Base-by-base conservation (phyloP, 805 yeast species). In the Nematodospora valgi region DNA sequence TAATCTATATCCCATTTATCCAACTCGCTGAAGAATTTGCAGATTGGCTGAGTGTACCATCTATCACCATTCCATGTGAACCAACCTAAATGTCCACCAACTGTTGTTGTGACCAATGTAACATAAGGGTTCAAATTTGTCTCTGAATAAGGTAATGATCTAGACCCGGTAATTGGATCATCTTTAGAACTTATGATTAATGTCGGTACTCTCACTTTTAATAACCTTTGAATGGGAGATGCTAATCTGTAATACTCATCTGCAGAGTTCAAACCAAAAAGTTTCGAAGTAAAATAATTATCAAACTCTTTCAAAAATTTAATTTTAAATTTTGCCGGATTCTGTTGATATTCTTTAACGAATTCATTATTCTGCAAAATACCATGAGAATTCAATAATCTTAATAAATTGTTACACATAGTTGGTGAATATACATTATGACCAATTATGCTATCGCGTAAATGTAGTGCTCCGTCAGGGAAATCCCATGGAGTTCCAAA, bases 401-500 rank as follows among this genome's bases (percentile, higher is more conserved):
- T 48, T 28, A 67, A 39, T 28, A 68, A 48, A 41, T 62, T 68
- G 37, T 54, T 56, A 30, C 68, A 59, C 73, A 68, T 68, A 15
- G 56, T 52, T 10, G 72, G 71, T 8, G 72, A 66, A 40, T 67
- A 68, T 19, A 67, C 47, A 30, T 49, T 44, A 41, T 52, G 50
- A n/a, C 73, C 73, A 20, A 68, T 37, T 5, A 52, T 52, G 9
- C 68, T 64, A 38, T 66, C 71, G 22, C 58, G 45, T 34, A 79
- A 54, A 27, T 70, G 74, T 29, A 61, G 50, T n/a, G 70, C 63
- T 6, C 82, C 69, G 40, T 72, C 78, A 11, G 71, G 56, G 51
- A 84, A 64, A 54, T 83, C 86, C 89, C 89, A 84, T 7, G 91
- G 91, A 15, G 79, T 64, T 11, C 82, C 80, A 47, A 83, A 58